A percentile compares a stretch with the other conserved stretches of the same genome.
phyloP scores from a whole-genome alignment of 2,329 filamentous ascomycete genomes.

The Cercospora nicotianae region DNA sequence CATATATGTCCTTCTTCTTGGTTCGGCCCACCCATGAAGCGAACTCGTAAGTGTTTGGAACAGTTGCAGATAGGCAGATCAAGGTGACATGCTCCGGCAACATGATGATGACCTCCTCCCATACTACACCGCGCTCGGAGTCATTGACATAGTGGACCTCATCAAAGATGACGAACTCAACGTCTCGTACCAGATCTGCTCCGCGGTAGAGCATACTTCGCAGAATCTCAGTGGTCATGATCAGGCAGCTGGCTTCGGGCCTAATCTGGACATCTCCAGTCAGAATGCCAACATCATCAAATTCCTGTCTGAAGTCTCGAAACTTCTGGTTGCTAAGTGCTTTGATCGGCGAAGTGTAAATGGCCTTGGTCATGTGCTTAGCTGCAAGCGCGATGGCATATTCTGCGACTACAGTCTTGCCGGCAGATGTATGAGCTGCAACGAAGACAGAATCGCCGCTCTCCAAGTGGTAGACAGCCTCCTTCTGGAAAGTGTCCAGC shows the following conservation, averaged over 20 bases:
- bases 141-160: constrained; percentile 99
- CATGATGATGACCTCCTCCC: constrained; percentile 99
- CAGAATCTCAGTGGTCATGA: constrained; percentile 98
- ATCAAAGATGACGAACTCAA: constrained; percentile 98
- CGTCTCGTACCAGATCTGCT: constrained; percentile 91
- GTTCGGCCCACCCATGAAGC: constrained; percentile 97
- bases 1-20: constrained; percentile 98
- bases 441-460: constrained; percentile 97
- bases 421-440: constrained; percentile 93
- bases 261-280: constrained; percentile 98
- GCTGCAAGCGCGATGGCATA: constrained; percentile 94
- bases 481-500: constrained; percentile 96
- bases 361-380: constrained; percentile 99
- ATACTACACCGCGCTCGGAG: constrained; percentile 90
- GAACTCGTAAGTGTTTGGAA: constrained; percentile 96
- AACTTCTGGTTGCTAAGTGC: constrained; percentile 99
- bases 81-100: constrained; percentile 94
- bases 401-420: constrained; percentile 96
- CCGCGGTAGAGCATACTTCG: constrained; percentile 97
- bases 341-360: constrained; percentile 98
- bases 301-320: constrained; percentile 83
- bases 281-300: constrained; percentile 94
- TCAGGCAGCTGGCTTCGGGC: constrained; percentile 93
- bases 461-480: constrained; percentile 95
- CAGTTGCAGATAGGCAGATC: constrained; percentile 91